Evolutionary conservation across 148 eudicot species (phyloP).

Genomic region (Limonium bicolor): DNA sequence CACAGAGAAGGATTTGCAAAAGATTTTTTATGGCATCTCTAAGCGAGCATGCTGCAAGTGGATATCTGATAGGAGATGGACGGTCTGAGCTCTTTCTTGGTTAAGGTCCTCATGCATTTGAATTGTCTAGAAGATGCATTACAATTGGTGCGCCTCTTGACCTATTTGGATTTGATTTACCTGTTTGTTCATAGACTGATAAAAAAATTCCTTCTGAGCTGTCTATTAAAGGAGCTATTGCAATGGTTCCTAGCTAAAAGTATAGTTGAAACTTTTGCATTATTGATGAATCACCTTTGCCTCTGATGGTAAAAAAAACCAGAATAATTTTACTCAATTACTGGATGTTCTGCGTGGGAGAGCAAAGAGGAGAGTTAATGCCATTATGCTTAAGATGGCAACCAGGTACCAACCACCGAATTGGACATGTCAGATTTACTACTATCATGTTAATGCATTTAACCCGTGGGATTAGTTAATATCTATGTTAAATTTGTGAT

Average conservation of each 20-base stretch:
- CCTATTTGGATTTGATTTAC: too few relatives aligned
- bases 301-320: slow-evolving; percentile 6
- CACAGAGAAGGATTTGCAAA: slow-evolving; percentile 33
- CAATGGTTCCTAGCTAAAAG: too few relatives aligned
- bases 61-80: slow-evolving; percentile 32
- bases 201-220: too few relatives aligned
- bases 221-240: too few relatives aligned
- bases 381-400: slow-evolving; percentile 45
- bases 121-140: slow-evolving; percentile 34
- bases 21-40: slow-evolving; percentile 32
- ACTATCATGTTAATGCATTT: too few relatives aligned
- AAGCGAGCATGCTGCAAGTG: slow-evolving; percentile 29
- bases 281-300: background rate
- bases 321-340: slow-evolving; percentile 48
- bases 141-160: slow-evolving; percentile 35
- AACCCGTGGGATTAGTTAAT: too few relatives aligned
- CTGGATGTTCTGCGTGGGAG: slow-evolving; percentile 53
- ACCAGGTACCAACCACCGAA: slow-evolving; percentile 50
- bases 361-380: slow-evolving; percentile 32
- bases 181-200: too few relatives aligned
- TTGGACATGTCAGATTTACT: too few relatives aligned
- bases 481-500: too few relatives aligned
- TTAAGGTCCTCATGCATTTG: slow-evolving; percentile 40
- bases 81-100: slow-evolving; percentile 44
- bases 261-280: background rate